These are phyloP conservation scores for Oryza rufipogon DNA, from an alignment of 176 grass and related monocot species.

Conservation along the genomic window DNA sequence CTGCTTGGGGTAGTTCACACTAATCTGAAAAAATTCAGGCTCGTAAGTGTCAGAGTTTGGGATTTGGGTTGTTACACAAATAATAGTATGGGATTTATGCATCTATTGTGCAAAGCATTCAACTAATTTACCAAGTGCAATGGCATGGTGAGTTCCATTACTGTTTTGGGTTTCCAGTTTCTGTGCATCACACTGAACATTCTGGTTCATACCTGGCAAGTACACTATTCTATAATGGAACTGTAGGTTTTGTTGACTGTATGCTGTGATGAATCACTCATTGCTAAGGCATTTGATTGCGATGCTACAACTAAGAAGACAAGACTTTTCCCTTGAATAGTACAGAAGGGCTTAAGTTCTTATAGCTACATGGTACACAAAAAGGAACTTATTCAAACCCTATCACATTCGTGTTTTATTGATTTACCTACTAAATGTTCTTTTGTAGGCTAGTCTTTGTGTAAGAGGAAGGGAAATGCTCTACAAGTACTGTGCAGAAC, in stretches of 20 bases:
- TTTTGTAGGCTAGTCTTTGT: constrained; percentile 78
- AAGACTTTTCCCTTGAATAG: neutral
- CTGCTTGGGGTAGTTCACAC: neutral
- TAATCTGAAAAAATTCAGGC: neutral
- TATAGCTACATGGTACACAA: neutral
- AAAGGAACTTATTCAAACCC: neutral
- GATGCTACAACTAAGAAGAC: neutral
- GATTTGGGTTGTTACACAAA: neutral
- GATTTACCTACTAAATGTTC: constrained; percentile 14
- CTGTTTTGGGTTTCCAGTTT: neutral
- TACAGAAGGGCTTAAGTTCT: neutral
- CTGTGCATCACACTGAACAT: neutral
- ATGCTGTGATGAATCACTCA: neutral
- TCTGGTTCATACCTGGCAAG: too few species aligned
- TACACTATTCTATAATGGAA: constrained; percentile 7
- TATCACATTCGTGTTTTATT: constrained; percentile 5
- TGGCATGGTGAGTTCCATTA: neutral
- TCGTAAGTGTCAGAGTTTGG: neutral
- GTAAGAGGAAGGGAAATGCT: constrained; percentile 87
- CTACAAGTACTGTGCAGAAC: constrained; percentile 81
- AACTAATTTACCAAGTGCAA: neutral
- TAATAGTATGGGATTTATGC: neutral
- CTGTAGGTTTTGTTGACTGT: neutral
- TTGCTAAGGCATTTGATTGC: neutral
- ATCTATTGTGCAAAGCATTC: neutral